Base-by-base conservation (phyloP, 129 eudicot genomes). In the Flaveria sonorensis region DNA sequence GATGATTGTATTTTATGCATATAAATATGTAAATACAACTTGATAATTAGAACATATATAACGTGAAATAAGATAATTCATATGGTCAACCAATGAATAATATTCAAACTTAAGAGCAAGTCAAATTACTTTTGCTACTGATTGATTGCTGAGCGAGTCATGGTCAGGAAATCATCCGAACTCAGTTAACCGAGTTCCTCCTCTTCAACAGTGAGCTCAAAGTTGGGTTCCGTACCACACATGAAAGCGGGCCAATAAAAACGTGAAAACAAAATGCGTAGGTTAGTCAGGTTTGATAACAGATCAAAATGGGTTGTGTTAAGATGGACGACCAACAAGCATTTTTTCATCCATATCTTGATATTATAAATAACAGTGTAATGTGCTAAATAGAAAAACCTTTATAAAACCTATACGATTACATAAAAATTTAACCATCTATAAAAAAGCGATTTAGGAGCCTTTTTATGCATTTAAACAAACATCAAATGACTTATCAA, bases 141-240 rank as follows among this genome's bases (percentile, higher is more conserved):
- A 93, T 93, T 88, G 67, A 93, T 93, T 71, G 93, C 87, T 12
- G 87, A 81, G 19, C 98, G 96, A n/a, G 98, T 93, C 75, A 87
- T 45, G 53, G 88, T 85, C 59, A 93, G 72, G 72, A 91, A 91
- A 14, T 91, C 98, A 7, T 93, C 97, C 98, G 97, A 93, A 39
- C 87, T 89, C 78, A 90, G 75, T 83, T 91, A 81, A 55, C 88
- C 72, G 20, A 93, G 96, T 77, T 93, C 88, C 85, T 91, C 91
- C 78, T 89, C 97, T 77, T 81, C 96, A 77, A 76, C 88, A 0
- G 97, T 75, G 55, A 93, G 88, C 81, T 93, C 97, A 71, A 85
- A 88, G 83, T 93, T 93, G 10, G 98, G 93, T 71, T 91, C 97
- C 81, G 97, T 87, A 68, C 98, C 97, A 62, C 98, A 89, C 96